A percentile compares a stretch with the other conserved stretches of the same genome.
phyloP scores from a whole-genome alignment of 176 grass and related monocot genomes.

The Eragrostis nindensis region DNA sequence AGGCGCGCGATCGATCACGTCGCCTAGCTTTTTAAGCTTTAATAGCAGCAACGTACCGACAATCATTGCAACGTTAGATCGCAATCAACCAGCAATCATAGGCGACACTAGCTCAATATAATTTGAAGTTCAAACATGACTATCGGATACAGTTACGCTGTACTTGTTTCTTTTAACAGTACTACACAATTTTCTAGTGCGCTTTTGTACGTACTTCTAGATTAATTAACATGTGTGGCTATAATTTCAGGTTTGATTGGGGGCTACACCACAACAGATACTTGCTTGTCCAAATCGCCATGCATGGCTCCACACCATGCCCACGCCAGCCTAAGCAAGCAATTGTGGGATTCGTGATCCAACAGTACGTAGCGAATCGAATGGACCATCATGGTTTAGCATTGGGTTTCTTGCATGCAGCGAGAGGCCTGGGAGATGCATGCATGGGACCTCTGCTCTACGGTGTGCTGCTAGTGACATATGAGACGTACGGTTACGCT shows the following conservation, averaged over 20 bases:
- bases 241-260: no score
- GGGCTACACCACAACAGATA: no score
- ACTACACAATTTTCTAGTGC: neutral
- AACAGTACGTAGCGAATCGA: neutral
- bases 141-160: neutral
- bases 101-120: neutral
- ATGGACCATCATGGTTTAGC: neutral
- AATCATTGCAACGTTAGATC: constrained; percentile 16
- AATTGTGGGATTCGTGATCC: constrained; percentile 6
- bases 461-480: neutral
- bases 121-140: constrained; percentile 1
- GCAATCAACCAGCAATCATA: constrained; percentile 31
- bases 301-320: neutral
- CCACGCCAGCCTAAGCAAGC: neutral
- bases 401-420: neutral
- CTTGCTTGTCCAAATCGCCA: neutral
- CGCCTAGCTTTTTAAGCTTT: neutral
- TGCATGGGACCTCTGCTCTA: neutral
- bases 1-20: neutral
- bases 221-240: no score
- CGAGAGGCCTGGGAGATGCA: neutral
- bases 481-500: neutral
- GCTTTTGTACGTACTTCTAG: neutral
- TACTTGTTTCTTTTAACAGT: neutral
- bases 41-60: neutral